Evolutionary conservation across 345 rosid genomes (phyloP).

Genomic region (Gossypium turneri): DNA sequence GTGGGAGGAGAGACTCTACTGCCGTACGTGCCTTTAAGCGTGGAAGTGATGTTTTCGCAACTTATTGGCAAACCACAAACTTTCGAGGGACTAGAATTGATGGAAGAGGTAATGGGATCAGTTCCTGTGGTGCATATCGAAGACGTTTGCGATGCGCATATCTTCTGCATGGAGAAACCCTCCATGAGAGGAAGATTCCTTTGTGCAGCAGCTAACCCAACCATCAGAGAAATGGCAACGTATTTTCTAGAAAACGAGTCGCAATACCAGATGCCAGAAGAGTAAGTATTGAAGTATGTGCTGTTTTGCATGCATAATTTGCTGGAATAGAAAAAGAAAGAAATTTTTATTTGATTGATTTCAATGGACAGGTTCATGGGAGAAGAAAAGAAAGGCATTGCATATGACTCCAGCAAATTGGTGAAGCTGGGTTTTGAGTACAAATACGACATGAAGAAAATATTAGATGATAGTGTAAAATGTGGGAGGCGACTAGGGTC

Average conservation of each 20-base stretch:
- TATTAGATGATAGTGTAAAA: slow-evolving; percentile 22
- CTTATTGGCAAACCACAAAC: background rate
- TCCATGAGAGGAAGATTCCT: slow-evolving; percentile 31
- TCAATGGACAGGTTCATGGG: slow-evolving; percentile 16
- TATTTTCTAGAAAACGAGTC: slow-evolving; percentile 14
- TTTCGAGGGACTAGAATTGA: slow-evolving; percentile 8
- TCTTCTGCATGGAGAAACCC: slow-evolving; percentile 31
- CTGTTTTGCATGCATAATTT: background rate
- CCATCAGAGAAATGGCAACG: slow-evolving; percentile 16
- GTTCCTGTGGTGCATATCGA: slow-evolving; percentile 25
- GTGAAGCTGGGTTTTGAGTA: slow-evolving; percentile 29
- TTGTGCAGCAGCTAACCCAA: slow-evolving; percentile 24
- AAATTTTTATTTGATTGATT: background rate
- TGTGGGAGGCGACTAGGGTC: slow-evolving; percentile 25
- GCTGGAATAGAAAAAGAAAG: background rate
- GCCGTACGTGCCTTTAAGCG: slow-evolving; percentile 11
- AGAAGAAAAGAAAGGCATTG: background rate
- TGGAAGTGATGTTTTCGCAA: slow-evolving; percentile 11
- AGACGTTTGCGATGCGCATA: slow-evolving; percentile 29
- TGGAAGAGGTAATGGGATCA: slow-evolving; percentile 23
- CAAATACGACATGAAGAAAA: slow-evolving; percentile 21
- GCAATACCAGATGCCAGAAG: slow-evolving; percentile 12
- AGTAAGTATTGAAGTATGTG: slow-evolving; percentile 10
- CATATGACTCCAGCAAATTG: slow-evolving; percentile 19
- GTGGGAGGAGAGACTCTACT: slow-evolving; percentile 21